phyloP scores from a whole-genome alignment of 805 yeast species.

The Myxozyma sirexii region DNA sequence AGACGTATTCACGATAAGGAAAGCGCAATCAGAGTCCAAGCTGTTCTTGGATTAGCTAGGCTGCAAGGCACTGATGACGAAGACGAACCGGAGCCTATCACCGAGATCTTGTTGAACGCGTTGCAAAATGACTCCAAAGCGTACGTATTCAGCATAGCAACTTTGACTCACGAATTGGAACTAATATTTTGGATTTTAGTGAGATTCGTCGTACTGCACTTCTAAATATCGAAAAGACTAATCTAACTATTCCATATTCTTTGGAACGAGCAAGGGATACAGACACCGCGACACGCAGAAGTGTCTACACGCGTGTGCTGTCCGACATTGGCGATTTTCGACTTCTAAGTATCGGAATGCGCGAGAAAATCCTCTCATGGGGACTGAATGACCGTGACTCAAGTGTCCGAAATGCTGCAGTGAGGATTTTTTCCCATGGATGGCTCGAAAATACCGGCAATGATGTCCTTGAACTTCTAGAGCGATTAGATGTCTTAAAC shows the following conservation, averaged over 20 bases:
- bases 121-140: slow-evolving; percentile 75
- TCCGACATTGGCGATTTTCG: slow-evolving; percentile 68
- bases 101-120: slow-evolving; percentile 52
- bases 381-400: slow-evolving; percentile 87
- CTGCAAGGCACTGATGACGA: slow-evolving; percentile 64
- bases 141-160: slow-evolving; percentile 12
- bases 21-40: slow-evolving; percentile 76
- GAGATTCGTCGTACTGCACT: slow-evolving; percentile 89
- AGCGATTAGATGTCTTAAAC: slow-evolving; percentile 68
- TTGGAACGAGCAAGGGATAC: slow-evolving; percentile 83
- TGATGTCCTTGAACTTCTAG: slow-evolving; percentile 72
- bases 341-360: slow-evolving; percentile 53
- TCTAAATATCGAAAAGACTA: slow-evolving; percentile 63
- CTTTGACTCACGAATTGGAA: background rate
- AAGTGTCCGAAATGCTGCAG: slow-evolving; percentile 70
- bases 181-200: slow-evolving; percentile 40
- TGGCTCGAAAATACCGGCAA: slow-evolving; percentile 75
- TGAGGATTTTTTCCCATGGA: slow-evolving; percentile 62
- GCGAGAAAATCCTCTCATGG: slow-evolving; percentile 75
- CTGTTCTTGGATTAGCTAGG: slow-evolving; percentile 74
- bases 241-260: slow-evolving; percentile 56
- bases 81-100: slow-evolving; percentile 46
- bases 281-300: slow-evolving; percentile 69
- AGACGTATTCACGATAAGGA: slow-evolving; percentile 70
- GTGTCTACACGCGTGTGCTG: slow-evolving; percentile 68